Evolutionary conservation across 106 monocot species (phyloP).

Genomic region (Narthecium ossifragum): DNA sequence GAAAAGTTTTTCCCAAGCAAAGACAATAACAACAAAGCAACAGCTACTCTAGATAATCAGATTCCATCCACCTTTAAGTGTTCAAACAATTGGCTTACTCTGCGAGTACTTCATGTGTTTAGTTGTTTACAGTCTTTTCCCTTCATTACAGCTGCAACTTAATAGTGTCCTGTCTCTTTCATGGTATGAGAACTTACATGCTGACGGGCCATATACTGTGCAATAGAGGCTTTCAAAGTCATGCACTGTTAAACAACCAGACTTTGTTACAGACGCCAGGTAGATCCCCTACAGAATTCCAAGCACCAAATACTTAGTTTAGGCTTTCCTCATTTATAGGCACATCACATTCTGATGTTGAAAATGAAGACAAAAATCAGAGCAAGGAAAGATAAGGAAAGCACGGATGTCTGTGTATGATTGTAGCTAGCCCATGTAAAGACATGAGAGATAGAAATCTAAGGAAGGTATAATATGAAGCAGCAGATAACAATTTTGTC

Average conservation of each 20-base stretch:
- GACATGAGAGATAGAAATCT: not conserved
- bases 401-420: not conserved
- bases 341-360: not conserved
- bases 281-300: conserved; percentile 54
- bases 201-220: conserved; percentile 39
- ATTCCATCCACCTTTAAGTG: no score
- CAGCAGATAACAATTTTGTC: not conserved
- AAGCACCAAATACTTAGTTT: not conserved
- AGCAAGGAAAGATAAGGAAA: not conserved
- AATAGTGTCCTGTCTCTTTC: no score
- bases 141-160: no score
- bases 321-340: not conserved
- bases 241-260: conserved; percentile 85
- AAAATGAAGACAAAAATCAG: not conserved
- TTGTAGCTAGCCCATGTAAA: not conserved
- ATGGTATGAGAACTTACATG: conserved; percentile 30
- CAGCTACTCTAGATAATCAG: no score
- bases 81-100: no score
- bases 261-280: conserved; percentile 80
- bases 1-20: no score
- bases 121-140: no score
- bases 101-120: no score
- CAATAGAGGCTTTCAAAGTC: conserved; percentile 86
- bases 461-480: not conserved
- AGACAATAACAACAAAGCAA: no score